Conservation (phyloP, 108 stramenopile genomes). For the Aurantiochytrium sp. region DNA sequence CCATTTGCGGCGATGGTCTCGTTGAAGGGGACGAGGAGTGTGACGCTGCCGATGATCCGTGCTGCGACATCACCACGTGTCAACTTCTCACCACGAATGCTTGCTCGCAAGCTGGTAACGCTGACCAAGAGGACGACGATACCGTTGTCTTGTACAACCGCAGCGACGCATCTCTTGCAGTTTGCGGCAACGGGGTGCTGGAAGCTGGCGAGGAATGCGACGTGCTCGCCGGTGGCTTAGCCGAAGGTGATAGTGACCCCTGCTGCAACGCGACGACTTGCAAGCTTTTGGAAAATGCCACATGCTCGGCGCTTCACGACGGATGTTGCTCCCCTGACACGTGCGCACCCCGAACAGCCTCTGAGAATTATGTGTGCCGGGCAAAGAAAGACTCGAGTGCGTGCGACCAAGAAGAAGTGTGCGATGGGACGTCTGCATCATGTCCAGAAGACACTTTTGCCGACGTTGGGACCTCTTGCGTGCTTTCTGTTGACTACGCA, state of each 20-base stretch:
- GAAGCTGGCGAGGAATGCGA: not conserved
- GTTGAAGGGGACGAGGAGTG: constrained; percentile 1
- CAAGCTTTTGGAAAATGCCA: not conserved
- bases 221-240: no score
- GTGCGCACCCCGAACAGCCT: not conserved
- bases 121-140: no score
- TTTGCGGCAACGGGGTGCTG: not conserved
- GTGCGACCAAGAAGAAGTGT: not conserved
- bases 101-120: no score
- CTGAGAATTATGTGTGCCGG: not conserved
- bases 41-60: not conserved
- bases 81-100: not conserved
- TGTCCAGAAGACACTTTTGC: not conserved
- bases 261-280: not conserved
- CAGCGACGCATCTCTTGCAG: not conserved
- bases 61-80: not conserved
- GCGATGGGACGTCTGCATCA: not conserved
- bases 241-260: not conserved
- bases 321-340: not conserved
- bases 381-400: not conserved
- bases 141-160: no score
- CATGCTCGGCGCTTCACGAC: not conserved
- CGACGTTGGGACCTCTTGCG: not conserved
- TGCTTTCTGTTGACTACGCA: not conserved
- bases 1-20: not conserved